Conservation (phyloP, 2,329 filamentous ascomycete genomes). For the Cladosporium oxysporum region DNA sequence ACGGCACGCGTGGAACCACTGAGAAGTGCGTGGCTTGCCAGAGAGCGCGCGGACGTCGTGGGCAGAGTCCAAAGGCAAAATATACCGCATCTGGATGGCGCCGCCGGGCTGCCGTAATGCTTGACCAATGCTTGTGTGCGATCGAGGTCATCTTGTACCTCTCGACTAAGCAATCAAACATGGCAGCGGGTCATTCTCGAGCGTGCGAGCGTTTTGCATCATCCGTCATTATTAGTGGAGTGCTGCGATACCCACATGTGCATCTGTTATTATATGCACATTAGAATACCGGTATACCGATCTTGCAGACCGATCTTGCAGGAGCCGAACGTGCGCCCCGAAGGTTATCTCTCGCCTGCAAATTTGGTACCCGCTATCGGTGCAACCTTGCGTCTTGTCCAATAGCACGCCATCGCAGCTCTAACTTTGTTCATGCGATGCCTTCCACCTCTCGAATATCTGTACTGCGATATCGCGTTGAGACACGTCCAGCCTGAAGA, state of each 20-base stretch:
- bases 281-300: background rate
- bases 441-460: background rate
- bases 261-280: background rate
- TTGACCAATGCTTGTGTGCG: background rate
- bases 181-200: background rate
- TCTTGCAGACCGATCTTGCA: background rate
- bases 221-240: background rate
- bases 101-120: background rate
- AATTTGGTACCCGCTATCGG: constrained; percentile 14
- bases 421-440: constrained; percentile 4
- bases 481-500: background rate
- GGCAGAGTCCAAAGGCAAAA: background rate
- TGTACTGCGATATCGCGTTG: background rate
- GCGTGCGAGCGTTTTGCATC: background rate
- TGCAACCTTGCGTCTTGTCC: constrained; percentile 2
- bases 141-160: background rate
- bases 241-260: background rate
- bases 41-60: background rate
- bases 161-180: background rate
- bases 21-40: background rate
- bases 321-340: background rate
- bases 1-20: background rate
- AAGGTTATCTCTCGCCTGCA: background rate
- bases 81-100: background rate
- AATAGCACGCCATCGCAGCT: constrained; percentile 10